These are phyloP conservation scores for Podospora fimiseda DNA, from an alignment of 495 filamentous ascomycete genomes.

Conservation along the genomic window DNA sequence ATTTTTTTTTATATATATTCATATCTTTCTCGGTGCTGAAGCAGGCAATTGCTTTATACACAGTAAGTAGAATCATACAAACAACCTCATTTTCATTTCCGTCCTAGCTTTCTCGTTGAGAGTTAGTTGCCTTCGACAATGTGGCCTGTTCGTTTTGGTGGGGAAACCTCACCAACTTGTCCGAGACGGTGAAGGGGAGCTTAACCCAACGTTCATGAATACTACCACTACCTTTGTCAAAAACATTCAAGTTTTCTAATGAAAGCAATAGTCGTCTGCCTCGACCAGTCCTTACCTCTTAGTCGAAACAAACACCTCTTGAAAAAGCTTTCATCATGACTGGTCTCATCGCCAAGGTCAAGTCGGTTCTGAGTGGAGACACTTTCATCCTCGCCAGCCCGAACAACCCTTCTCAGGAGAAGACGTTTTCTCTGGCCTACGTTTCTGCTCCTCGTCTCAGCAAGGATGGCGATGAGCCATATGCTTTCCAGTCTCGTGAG, in stretches of 20 bases:
- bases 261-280: too few species aligned
- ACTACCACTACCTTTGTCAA: background rate
- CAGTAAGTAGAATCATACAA: slow-evolving; percentile 1
- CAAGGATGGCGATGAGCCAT: slow-evolving; percentile 87
- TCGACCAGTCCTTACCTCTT: background rate
- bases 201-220: background rate
- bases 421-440: slow-evolving; percentile 81
- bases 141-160: background rate
- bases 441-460: slow-evolving; percentile 79
- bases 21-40: background rate
- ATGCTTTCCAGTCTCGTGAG: slow-evolving; percentile 88
- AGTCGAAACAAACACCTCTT: background rate
- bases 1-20: background rate
- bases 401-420: slow-evolving; percentile 70
- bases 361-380: slow-evolving; percentile 89
- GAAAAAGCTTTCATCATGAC: slow-evolving; percentile 24
- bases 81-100: too few species aligned
- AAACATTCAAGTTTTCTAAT: background rate
- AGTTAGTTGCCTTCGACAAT: too few species aligned
- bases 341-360: slow-evolving; percentile 67
- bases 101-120: too few species aligned
- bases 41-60: background rate
- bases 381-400: slow-evolving; percentile 71
- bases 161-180: background rate
- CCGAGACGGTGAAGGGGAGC: background rate